Evolutionary conservation across 306 rosid genomes (phyloP).

Genomic region (Spatholobus suberectus): DNA sequence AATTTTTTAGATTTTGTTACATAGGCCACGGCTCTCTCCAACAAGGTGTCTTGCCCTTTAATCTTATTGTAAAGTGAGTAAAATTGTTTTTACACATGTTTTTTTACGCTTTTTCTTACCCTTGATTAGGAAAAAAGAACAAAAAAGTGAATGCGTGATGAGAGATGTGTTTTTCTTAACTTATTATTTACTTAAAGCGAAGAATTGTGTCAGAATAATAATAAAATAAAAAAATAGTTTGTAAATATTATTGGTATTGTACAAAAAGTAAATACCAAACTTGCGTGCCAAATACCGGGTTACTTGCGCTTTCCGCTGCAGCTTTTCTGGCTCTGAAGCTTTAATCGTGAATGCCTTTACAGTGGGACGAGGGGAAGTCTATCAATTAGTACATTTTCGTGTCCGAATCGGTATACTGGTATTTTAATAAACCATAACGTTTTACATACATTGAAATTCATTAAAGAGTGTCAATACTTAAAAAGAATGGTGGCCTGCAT

Average conservation of each 20-base stretch:
- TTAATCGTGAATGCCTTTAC: background rate
- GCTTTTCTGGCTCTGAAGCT: slow-evolving; percentile 35
- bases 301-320: background rate
- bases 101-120: background rate
- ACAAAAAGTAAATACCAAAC: slow-evolving; percentile 65
- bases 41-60: slow-evolving; percentile 40
- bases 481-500: background rate
- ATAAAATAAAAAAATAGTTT: background rate
- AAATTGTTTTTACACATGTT: background rate
- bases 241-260: background rate
- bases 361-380: background rate
- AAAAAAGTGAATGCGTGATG: background rate
- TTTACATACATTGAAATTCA: background rate
- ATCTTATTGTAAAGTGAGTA: background rate
- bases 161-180: background rate
- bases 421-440: background rate
- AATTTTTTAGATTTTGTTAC: background rate
- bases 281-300: slow-evolving; percentile 41
- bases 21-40: background rate
- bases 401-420: background rate
- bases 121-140: slow-evolving; percentile 8
- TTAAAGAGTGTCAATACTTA: background rate
- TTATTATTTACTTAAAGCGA: background rate
- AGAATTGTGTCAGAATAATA: background rate
- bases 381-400: background rate